Evolutionary conservation across 441 rosid genomes (phyloP), one percentile per base, ranked within the genome.

Genomic region (Erodium texanum): DNA sequence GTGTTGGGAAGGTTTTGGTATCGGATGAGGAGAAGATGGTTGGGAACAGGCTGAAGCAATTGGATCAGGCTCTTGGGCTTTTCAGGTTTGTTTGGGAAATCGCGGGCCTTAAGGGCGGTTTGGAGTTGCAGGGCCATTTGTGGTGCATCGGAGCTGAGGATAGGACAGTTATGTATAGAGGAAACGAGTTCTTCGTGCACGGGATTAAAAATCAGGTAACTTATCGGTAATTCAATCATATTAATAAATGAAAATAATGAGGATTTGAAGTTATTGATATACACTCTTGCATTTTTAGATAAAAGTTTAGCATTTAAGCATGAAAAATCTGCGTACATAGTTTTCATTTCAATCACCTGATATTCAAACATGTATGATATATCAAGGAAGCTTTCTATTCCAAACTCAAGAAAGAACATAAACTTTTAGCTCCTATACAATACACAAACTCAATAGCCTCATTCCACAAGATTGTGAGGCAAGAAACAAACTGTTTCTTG

Each of bases 41-140:
- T 64, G 43, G 73, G 84, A 86, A 75, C 22, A 93, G 98, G 50
- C 69, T 87, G 27, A 88, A 86, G 83, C 92, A 86, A 41, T 70
- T 92, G 79, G 88, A 90, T 67, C 84, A 81, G 65, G 90, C 83
- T 24, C 82, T 89, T 48, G 78, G 82, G 65, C 68, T 91, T 5
- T 86, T 77, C 71, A 84, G 75, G 73, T 87, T 87, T 80, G 78
- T 86, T 24, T 87, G 90, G 94, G 86, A 87, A 72, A 83, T 82
- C 9, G 88, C 94, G 52, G 86, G 81, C 41, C 78, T 79, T 87
- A 81, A 84, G 67, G 96, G 83, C 64, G 71, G 32, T 41, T 75
- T 88, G 69, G 82, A 80, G 77, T 70, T 84, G 62, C 83, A 82
- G 69, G 94, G 96, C 1, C 96, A 87, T 76, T 74, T 87, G 24